Evolutionary conservation across 352 stramenopile species (phyloP).

Genomic region (Phytophthora syringae): DNA sequence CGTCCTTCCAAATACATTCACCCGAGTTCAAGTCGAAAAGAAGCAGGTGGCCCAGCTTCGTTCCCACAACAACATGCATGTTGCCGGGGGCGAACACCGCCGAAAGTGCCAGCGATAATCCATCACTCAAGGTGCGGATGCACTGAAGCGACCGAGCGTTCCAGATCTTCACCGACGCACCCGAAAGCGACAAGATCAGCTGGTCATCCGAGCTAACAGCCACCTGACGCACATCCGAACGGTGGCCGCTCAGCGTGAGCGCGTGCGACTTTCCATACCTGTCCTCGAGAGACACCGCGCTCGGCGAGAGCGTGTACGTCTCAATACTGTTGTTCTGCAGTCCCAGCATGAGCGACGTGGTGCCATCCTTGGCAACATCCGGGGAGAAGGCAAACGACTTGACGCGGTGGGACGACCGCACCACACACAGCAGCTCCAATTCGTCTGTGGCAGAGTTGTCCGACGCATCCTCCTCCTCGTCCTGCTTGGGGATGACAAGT

Average conservation of each 20-base stretch:
- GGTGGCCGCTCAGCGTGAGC: slow-evolving; percentile 87
- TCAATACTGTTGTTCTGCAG: slow-evolving; percentile 94
- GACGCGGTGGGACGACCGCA: slow-evolving; percentile 87
- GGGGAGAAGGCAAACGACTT: slow-evolving; percentile 90
- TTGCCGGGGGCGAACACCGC: slow-evolving; percentile 96
- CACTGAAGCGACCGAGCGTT: slow-evolving; percentile 91
- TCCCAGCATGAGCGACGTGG: slow-evolving; percentile 83
- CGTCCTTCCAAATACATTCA: slow-evolving; percentile 92
- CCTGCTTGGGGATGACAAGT: slow-evolving; percentile 41
- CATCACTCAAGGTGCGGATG: slow-evolving; percentile 88
- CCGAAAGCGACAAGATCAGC: slow-evolving; percentile 90
- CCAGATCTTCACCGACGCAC: slow-evolving; percentile 92
- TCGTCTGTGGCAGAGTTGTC: slow-evolving; percentile 84
- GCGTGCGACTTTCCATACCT: slow-evolving; percentile 72
- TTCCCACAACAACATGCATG: slow-evolving; percentile 97
- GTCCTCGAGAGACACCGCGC: slow-evolving; percentile 63
- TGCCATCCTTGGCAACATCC: slow-evolving; percentile 82
- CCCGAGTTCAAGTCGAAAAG: slow-evolving; percentile 96
- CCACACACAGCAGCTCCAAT: slow-evolving; percentile 84
- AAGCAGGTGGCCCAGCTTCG: slow-evolving; percentile 95
- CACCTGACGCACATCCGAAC: slow-evolving; percentile 92
- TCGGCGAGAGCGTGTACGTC: slow-evolving; percentile 79
- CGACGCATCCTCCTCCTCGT: slow-evolving; percentile 56
- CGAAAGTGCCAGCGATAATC: slow-evolving; percentile 91
- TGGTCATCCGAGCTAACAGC: slow-evolving; percentile 90